Evolutionary conservation across 2,329 filamentous ascomycete genomes (phyloP).

Genomic region (Mollisia scopiformis): DNA sequence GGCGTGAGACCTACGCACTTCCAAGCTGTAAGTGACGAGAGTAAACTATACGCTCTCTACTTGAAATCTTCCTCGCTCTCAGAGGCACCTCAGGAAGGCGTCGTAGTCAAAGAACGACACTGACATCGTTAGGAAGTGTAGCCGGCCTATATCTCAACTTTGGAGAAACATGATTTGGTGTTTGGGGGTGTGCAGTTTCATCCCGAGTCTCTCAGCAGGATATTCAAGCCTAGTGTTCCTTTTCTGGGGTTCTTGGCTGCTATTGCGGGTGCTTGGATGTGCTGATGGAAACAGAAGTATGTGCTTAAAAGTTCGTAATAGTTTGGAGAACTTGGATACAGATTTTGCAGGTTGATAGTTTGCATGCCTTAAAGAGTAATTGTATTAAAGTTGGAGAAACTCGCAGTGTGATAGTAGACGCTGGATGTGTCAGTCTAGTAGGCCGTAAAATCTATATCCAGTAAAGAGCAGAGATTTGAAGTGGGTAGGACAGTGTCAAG

Average conservation of each 20-base stretch:
- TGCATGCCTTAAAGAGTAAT: too few species aligned
- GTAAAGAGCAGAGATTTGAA: too few species aligned
- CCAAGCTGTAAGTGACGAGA: slow-evolving; percentile 76
- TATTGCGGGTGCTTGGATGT: neutral
- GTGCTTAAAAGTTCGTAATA: too few species aligned
- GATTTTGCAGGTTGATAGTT: too few species aligned
- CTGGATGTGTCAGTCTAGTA: too few species aligned
- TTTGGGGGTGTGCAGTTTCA: slow-evolving; percentile 87
- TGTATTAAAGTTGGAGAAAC: too few species aligned
- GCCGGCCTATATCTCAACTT: slow-evolving; percentile 69
- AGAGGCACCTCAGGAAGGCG: slow-evolving; percentile 43
- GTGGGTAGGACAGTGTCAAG: too few species aligned
- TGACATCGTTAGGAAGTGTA: slow-evolving; percentile 91
- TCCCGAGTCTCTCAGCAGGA: slow-evolving; percentile 80
- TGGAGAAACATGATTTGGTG: slow-evolving; percentile 69
- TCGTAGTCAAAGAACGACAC: slow-evolving; percentile 71
- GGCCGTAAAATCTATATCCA: too few species aligned
- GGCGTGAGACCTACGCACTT: slow-evolving; percentile 75
- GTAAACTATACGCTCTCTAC: slow-evolving; percentile 75
- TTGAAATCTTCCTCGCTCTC: neutral
- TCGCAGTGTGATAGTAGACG: too few species aligned
- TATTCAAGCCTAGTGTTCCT: slow-evolving; percentile 72
- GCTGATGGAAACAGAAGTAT: too few species aligned
- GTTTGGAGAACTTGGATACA: too few species aligned
- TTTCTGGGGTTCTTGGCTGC: slow-evolving; percentile 75